A percentile compares a stretch with the other conserved stretches of the same genome.
These are phyloP conservation scores for Eimeria praecox DNA, from an alignment of 169 alveolate genomes.

Conservation along the genomic window DNA sequence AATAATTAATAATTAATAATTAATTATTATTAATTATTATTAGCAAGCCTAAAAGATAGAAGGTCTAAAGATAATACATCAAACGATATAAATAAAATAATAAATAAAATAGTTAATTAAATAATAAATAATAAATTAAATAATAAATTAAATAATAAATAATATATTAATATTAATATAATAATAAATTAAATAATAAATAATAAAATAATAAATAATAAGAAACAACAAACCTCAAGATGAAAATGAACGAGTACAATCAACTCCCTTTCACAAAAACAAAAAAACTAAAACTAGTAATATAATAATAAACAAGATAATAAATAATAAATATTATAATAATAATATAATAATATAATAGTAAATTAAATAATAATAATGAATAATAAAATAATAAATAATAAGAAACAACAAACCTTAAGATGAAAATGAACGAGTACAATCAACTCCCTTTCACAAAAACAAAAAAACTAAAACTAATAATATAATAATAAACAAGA, in stretches of 20 bases:
- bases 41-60: no score
- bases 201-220: no score
- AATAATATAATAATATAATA: not conserved
- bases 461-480: constrained; percentile 90
- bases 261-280: constrained; percentile 97
- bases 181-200: no score
- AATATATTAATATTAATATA: no score
- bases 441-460: constrained; percentile 97
- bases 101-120: not conserved
- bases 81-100: not conserved
- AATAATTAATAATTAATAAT: no score
- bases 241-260: constrained; percentile 97
- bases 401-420: no score
- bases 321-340: not conserved
- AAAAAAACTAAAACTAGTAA: constrained; percentile 90
- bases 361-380: not conserved
- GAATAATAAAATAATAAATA: no score
- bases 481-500: no score
- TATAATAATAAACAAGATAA: no score
- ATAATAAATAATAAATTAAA: not conserved
- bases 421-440: constrained; percentile 96
- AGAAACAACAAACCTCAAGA: constrained; percentile 59
- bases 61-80: no score
- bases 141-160: not conserved
- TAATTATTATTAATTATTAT: no score